Conservation (phyloP, 192 early-diverging fungal genomes). For the Chytriomyces confervae region DNA sequence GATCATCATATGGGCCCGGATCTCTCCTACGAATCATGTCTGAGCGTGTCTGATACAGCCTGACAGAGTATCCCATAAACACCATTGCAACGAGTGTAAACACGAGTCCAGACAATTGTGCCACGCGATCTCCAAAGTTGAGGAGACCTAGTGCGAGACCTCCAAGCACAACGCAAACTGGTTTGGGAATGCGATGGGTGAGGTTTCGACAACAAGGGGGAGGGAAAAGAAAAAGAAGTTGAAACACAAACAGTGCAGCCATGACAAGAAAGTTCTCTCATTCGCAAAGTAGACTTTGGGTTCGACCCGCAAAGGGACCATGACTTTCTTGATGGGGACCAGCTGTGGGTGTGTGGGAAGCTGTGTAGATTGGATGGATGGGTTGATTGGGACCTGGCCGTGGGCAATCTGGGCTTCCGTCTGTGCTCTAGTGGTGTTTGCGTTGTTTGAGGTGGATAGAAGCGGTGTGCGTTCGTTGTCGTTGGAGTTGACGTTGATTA, state of each 20-base stretch:
- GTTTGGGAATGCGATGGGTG: not conserved
- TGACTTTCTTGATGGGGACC: slow-evolving; percentile 45
- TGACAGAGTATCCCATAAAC: slow-evolving; percentile 62
- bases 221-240: not conserved
- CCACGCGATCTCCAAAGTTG: slow-evolving; percentile 76
- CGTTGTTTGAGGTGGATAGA: not conserved
- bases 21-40: slow-evolving; percentile 69
- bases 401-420: slow-evolving; percentile 17
- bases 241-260: slow-evolving; percentile 26
- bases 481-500: slow-evolving; percentile 5
- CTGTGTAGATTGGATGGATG: slow-evolving; percentile 13
- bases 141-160: slow-evolving; percentile 75
- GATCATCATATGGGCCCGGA: slow-evolving; percentile 68
- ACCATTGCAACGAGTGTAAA: slow-evolving; percentile 73
- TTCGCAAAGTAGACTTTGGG: slow-evolving; percentile 90
- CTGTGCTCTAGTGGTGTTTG: not conserved
- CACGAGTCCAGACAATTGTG: slow-evolving; percentile 70
- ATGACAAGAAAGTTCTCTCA: slow-evolving; percentile 73
- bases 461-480: slow-evolving; percentile 16
- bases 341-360: slow-evolving; percentile 2
- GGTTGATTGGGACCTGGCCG: slow-evolving; percentile 19
- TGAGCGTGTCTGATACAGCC: slow-evolving; percentile 70
- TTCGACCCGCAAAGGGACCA: slow-evolving; percentile 70
- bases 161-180: slow-evolving; percentile 69
- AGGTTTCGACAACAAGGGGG: not conserved